Percentiles rank a stretch among this genome's conserved stretches.
Conservation (phyloP, 345 rosid species). For the Boechera divaricarpa region DNA sequence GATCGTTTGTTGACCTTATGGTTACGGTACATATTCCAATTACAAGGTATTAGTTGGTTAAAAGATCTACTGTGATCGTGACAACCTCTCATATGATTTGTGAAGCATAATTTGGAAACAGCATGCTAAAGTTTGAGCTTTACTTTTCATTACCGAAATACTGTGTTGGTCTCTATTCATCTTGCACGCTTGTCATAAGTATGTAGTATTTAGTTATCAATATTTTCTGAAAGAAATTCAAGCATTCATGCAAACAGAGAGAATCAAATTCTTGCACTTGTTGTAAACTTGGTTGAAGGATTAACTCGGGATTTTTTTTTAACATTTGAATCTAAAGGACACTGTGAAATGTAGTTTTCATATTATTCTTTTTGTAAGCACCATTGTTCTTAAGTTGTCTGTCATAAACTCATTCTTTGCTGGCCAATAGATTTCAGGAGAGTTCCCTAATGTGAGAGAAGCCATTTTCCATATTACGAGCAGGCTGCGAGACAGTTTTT, state of each 20-base stretch:
- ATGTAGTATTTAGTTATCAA: background rate
- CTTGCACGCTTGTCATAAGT: slow-evolving; percentile 5
- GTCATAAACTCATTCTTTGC: slow-evolving; percentile 36
- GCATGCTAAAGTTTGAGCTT: slow-evolving; percentile 20
- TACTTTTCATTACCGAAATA: background rate
- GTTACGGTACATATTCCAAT: slow-evolving; percentile 15
- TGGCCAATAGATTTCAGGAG: slow-evolving; percentile 77
- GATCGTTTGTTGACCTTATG: slow-evolving; percentile 11
- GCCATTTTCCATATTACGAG: slow-evolving; percentile 81
- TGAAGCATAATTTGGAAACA: slow-evolving; percentile 18
- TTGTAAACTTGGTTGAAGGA: slow-evolving; percentile 8
- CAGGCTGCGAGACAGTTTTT: slow-evolving; percentile 73
- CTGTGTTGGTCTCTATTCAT: background rate
- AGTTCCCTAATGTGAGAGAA: slow-evolving; percentile 69
- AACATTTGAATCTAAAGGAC: slow-evolving; percentile 5
- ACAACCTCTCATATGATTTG: slow-evolving; percentile 26
- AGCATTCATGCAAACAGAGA: slow-evolving; percentile 5
- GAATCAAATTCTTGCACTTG: slow-evolving; percentile 1
- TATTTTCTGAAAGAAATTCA: slow-evolving; percentile 3
- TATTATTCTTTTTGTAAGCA: slow-evolving; percentile 9
- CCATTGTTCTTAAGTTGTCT: slow-evolving; percentile 21
- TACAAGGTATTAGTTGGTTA: slow-evolving; percentile 9
- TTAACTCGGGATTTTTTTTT: slow-evolving; percentile 8
- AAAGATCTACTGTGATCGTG: slow-evolving; percentile 6
- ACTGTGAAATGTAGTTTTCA: slow-evolving; percentile 19